phyloP scores from a whole-genome alignment of 1,139 yeast genomes.

The Geotrichum phurueaensis region DNA sequence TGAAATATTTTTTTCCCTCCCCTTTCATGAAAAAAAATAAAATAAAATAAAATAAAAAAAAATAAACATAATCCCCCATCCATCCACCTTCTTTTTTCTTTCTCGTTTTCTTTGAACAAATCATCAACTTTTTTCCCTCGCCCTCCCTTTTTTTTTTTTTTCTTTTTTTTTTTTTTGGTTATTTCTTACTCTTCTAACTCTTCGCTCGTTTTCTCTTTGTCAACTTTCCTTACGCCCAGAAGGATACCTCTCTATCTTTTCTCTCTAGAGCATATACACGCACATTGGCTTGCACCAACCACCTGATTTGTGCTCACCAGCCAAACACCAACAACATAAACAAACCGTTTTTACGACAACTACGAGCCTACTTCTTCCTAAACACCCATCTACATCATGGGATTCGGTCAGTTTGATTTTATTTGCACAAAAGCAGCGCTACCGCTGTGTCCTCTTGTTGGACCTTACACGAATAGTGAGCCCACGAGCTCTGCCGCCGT shows the following conservation, averaged over 20 bases:
- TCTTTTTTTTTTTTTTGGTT: not conserved
- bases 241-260: not conserved
- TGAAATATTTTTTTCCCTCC: not conserved
- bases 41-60: too few species aligned
- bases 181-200: too few species aligned
- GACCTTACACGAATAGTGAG: slow-evolving; percentile 50
- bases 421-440: slow-evolving; percentile 66
- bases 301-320: not conserved
- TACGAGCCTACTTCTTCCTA: not conserved
- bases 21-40: not conserved
- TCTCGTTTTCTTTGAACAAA: not conserved
- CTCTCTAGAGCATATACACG: not conserved
- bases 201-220: too few species aligned
- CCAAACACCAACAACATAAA: not conserved
- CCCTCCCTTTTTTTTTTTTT: not conserved
- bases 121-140: not conserved
- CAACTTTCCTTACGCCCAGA: too few species aligned
- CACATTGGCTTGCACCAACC: not conserved
- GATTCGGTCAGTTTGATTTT: slow-evolving; percentile 62
- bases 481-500: slow-evolving; percentile 42
- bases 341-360: not conserved
- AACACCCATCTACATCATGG: slow-evolving; percentile 19
- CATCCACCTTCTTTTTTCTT: not conserved
- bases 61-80: too few species aligned
- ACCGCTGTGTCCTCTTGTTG: slow-evolving; percentile 71